Conservation (phyloP, 192 early-diverging fungal species). For the Coemansia sp. region DNA sequence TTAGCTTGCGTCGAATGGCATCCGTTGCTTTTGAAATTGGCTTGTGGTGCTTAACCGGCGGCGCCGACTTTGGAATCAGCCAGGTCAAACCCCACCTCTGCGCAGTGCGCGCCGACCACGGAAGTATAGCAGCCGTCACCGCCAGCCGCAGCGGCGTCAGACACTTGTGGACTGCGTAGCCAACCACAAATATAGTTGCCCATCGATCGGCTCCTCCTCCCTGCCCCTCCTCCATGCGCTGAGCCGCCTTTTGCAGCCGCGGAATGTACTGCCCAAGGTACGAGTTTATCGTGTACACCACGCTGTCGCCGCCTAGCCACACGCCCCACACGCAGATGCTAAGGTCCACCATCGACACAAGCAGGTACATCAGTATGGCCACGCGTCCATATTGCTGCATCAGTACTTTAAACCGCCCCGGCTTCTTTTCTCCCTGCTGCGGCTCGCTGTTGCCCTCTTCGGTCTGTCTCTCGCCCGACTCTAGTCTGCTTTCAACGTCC, state of each 20-base stretch:
- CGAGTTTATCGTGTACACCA: conserved; percentile 51
- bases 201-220: conserved; percentile 49
- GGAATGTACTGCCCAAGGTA: conserved; percentile 56
- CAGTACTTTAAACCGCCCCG: conserved; percentile 45
- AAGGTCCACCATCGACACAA: conserved; percentile 51
- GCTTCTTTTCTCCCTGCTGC: conserved; percentile 38
- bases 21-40: conserved; percentile 38
- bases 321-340: conserved; percentile 53
- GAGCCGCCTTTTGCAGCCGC: conserved; percentile 50
- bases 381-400: conserved; percentile 57
- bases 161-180: conserved; percentile 55
- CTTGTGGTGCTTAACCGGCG: conserved; percentile 36
- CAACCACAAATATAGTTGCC: conserved; percentile 54
- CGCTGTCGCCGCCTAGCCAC: conserved; percentile 52
- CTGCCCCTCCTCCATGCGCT: conserved; percentile 48
- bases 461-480: background rate
- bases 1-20: conserved; percentile 49
- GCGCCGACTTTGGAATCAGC: conserved; percentile 53
- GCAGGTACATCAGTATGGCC: conserved; percentile 46
- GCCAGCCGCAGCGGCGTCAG: conserved; percentile 51
- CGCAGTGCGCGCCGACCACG: conserved; percentile 52
- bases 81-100: conserved; percentile 52
- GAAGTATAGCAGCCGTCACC: conserved; percentile 47
- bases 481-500: conserved; percentile 15
- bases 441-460: conserved; percentile 11